Base-by-base conservation (phyloP, 225 moss, liverwort and hornwort species). In the Lunularia cruciata region DNA sequence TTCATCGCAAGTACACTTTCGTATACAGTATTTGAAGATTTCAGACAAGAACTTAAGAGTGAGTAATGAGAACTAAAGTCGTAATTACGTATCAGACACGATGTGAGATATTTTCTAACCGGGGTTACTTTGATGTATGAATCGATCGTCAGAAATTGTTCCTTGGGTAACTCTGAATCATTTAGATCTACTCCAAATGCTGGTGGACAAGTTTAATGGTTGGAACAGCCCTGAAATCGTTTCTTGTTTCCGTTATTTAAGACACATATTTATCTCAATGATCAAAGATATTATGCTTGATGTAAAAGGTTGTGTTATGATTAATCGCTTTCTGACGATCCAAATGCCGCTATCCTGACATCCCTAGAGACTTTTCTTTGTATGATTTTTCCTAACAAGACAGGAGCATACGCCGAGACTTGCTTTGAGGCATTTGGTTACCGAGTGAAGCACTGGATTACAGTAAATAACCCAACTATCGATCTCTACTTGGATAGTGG, bases 391-490 rank as follows among this genome's bases (percentile, higher is more conserved):
- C 14, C 1, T 38, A 53, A 56, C 84, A 92, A 89, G 77, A 31
- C 35, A 18, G 45, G 58, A 58, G 81, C 76, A 2, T 92, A 79
- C 32, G 87, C 86, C 1, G 79, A 86, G 31, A 55, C 75, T 1
- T 90, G 88, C 78, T 90, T 89, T 46, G 46, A 54, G 6, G 69
- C 76, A 12, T 92, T 86, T 72, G 92, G 92, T n/a, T 84, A 92
- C 69, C 84, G 89, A 2, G 89, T 90, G 35, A 88, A 88, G 75
- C 74, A 75, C 47, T 92, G 92, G 92, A 69, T n/a, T 19, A 93
- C 90, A 3, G 75, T 90, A 53, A 93, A 93, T 68, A 88, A 93
- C 75, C 88, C 90, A 3, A 75, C 77, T 52, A 75, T 75, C 43
- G 71, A 47, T 71, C 20, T 81, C 15, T 60, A 73, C 8, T 0